A percentile compares a stretch with the other conserved stretches of the same genome.
These are phyloP conservation scores for Lanmaoa rubissima DNA, from an alignment of 768 basidiomycete genomes.

Conservation along the genomic window DNA sequence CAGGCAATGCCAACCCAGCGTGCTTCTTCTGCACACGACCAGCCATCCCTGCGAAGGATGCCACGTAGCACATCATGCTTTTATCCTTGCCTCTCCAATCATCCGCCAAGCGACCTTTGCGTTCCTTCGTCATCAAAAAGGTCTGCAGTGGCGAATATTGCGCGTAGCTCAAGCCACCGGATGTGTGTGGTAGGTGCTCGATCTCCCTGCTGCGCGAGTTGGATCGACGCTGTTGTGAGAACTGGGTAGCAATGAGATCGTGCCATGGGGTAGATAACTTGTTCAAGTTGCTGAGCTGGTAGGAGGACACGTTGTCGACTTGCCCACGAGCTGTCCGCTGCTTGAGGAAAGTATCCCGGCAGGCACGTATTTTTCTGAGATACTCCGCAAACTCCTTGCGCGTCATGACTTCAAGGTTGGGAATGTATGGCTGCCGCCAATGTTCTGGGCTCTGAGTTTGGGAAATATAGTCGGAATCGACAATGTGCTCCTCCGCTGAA, in stretches of 20 bases:
- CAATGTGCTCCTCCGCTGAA: slow-evolving; percentile 18
- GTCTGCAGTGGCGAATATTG: slow-evolving; percentile 53
- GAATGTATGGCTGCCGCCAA: slow-evolving; percentile 34
- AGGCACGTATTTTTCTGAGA: slow-evolving; percentile 52
- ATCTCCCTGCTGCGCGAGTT: slow-evolving; percentile 38
- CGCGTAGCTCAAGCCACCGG: slow-evolving; percentile 62
- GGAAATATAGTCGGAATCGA: slow-evolving; percentile 29
- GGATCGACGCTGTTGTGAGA: slow-evolving; percentile 25
- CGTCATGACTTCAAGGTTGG: slow-evolving; percentile 63
- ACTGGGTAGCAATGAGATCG: slow-evolving; percentile 19
- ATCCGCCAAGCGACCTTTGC: slow-evolving; percentile 60
- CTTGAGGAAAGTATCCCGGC: slow-evolving; percentile 58
- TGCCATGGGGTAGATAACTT: slow-evolving; percentile 26
- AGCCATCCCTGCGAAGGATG: slow-evolving; percentile 33
- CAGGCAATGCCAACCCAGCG: slow-evolving; percentile 12
- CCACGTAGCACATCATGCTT: slow-evolving; percentile 18
- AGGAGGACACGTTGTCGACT: slow-evolving; percentile 23
- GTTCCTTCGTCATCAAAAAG: slow-evolving; percentile 46
- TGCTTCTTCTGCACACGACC: slow-evolving; percentile 20
- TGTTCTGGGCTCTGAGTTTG: slow-evolving; percentile 11
- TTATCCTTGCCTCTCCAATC: slow-evolving; percentile 15
- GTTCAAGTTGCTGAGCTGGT: slow-evolving; percentile 26
- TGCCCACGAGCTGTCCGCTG: slow-evolving; percentile 19
- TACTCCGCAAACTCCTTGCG: slow-evolving; percentile 56
- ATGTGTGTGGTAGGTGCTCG: slow-evolving; percentile 62